Base-by-base conservation (phyloP, 2,329 filamentous ascomycete genomes). In the Cytospora mali region DNA sequence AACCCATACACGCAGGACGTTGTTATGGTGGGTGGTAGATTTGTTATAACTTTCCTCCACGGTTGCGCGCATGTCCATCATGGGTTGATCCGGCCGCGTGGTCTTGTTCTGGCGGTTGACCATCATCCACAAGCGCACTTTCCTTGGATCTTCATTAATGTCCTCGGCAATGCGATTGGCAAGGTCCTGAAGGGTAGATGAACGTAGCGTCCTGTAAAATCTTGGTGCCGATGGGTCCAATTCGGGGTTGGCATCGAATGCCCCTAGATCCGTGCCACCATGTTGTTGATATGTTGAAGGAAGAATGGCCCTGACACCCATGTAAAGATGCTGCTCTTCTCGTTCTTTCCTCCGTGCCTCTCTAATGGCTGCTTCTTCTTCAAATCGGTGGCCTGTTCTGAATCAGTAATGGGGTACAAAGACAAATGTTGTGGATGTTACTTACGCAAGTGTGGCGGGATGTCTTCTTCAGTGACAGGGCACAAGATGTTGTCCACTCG, bases 71-170 rank as follows among this genome's bases (percentile, higher is more conserved):
- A 87, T 78, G 71, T 96, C 93, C 73, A 86, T 85, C 55, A 99
- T 87, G 0, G 93, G 91, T 63, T 92, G 88, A 72, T 99, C 95
- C 0, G 96, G 95, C 21, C 95, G 87, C 42, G 92, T 89, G 0
- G 95, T 99, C 76, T 97, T 97, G 74, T 99, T 99, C 75, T 99
- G 95, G 13, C 95, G 89, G 73, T 97, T 98, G 1, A 99, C 95
- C 93, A 99, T 97, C 60, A 92, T 87, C 96, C 95, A 99, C 21
- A 97, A 84, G 25, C 95, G 87, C 27, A 98, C 77, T 65, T 86
- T 84, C 62, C 87, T 86, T 0, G 89, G 81, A 51, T 93, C 87
- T 55, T 90, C 76, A 0, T 80, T 82, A 55, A 90, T 81, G 62
- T 96, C 90, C 46, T 85, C 77, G 0, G 90, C 93, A 64, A 98